Evolutionary conservation across 345 rosid species (phyloP).

Genomic region (Lepidium aucheri): DNA sequence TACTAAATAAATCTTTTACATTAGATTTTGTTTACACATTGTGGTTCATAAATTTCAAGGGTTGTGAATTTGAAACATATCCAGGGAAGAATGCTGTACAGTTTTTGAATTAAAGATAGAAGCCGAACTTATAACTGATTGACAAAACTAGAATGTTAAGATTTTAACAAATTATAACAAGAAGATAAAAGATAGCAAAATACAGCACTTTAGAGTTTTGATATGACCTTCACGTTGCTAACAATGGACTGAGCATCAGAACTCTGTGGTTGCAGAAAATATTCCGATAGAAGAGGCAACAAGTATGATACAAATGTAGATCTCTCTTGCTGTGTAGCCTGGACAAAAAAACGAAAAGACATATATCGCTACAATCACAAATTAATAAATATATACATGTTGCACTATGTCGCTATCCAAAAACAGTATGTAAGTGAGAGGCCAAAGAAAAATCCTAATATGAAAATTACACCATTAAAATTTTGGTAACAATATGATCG

Average conservation of each 20-base stretch:
- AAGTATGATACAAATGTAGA: conserved; percentile 78
- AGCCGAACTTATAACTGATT: background rate
- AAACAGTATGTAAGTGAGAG: background rate
- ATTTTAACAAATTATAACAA: conserved; percentile 27
- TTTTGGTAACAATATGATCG: background rate
- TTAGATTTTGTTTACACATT: background rate
- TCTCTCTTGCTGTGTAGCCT: conserved; percentile 95
- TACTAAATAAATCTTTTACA: background rate
- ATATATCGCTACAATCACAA: background rate
- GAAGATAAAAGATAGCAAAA: conserved; percentile 56
- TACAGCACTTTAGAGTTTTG: conserved; percentile 32
- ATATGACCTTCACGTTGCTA: conserved; percentile 79
- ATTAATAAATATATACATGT: background rate
- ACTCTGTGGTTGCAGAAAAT: conserved; percentile 80
- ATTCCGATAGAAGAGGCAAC: conserved; percentile 81
- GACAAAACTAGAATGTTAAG: background rate
- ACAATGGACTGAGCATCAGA: conserved; percentile 91
- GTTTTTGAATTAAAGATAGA: background rate
- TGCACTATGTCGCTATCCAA: background rate
- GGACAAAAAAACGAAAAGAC: conserved; percentile 18
- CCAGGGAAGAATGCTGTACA: background rate
- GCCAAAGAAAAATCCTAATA: background rate
- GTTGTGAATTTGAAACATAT: background rate
- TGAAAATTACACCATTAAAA: background rate
- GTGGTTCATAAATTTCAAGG: background rate